A percentile compares a stretch with the other conserved stretches of the same genome.
Conservation (phyloP, 2,329 filamentous ascomycete species). For the Aspergillus amoenus region DNA sequence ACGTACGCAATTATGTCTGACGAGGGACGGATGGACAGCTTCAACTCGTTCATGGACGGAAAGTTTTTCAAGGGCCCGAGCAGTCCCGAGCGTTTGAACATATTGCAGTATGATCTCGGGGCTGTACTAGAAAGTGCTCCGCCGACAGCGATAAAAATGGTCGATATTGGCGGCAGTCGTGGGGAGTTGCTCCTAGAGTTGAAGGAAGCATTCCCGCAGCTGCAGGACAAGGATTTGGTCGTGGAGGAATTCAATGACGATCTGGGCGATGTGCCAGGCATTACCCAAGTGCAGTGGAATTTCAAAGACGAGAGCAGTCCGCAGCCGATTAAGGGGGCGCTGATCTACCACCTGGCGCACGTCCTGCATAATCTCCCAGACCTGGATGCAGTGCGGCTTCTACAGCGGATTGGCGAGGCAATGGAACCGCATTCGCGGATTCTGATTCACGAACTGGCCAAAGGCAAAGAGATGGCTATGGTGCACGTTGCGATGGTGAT, state of each 20-base stretch:
- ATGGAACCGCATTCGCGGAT: slow-evolving; percentile 36
- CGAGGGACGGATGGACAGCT: slow-evolving; percentile 40
- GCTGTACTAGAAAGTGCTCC: slow-evolving; percentile 16
- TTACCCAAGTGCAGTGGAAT: slow-evolving; percentile 36
- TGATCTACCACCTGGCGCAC: slow-evolving; percentile 35
- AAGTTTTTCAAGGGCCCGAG: slow-evolving; percentile 35
- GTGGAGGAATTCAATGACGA: slow-evolving; percentile 38
- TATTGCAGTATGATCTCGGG: slow-evolving; percentile 34
- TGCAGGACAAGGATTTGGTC: slow-evolving; percentile 25
- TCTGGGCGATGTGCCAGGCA: slow-evolving; percentile 24
- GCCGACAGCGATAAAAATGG: slow-evolving; percentile 24
- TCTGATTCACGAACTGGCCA: slow-evolving; percentile 38
- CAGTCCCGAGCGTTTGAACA: slow-evolving; percentile 29
- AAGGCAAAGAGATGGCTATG: slow-evolving; percentile 26
- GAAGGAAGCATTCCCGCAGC: slow-evolving; percentile 31
- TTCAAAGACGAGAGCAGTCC: slow-evolving; percentile 31
- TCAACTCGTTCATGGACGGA: slow-evolving; percentile 40
- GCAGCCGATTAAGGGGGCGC: slow-evolving; percentile 33
- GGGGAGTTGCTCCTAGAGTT: slow-evolving; percentile 39
- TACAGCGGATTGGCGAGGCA: slow-evolving; percentile 35
- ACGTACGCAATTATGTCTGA: slow-evolving; percentile 38
- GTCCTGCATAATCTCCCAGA: slow-evolving; percentile 41
- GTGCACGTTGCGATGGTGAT: slow-evolving; percentile 40
- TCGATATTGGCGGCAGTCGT: slow-evolving; percentile 40
- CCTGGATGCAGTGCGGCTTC: slow-evolving; percentile 32